These are phyloP conservation scores for Alternaria infectoria DNA, from an alignment of 2,329 filamentous ascomycete species.

Conservation along the genomic window DNA sequence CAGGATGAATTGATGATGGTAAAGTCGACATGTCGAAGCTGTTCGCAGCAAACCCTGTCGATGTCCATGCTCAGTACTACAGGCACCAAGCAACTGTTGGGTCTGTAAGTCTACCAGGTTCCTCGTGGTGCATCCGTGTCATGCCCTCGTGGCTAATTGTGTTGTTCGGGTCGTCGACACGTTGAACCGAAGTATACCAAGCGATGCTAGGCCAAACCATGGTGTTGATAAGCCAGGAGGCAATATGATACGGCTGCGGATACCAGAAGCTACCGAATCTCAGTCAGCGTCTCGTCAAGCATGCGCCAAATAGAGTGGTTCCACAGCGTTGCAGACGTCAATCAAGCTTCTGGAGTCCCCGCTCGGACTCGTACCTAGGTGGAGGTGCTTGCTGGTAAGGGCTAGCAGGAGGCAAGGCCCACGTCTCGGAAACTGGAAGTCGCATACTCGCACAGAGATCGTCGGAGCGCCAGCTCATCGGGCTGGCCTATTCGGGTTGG, in stretches of 20 bases:
- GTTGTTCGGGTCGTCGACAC: constrained; percentile 1
- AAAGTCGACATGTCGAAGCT: constrained; percentile 19
- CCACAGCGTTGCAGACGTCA: constrained; percentile 23
- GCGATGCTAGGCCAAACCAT: constrained; percentile 8
- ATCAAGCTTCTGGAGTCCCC: constrained; percentile 30
- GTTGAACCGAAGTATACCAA: constrained; percentile 6
- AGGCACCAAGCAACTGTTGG: not conserved
- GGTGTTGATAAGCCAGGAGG: constrained; percentile 21
- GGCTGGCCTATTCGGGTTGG: constrained; percentile 27
- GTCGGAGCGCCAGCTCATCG: constrained; percentile 22
- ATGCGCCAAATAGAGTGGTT: constrained; percentile 11
- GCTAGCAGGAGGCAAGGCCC: constrained; percentile 28
- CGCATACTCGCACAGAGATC: constrained; percentile 27
- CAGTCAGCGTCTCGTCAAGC: constrained; percentile 13
- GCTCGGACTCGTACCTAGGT: constrained; percentile 28
- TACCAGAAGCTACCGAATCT: constrained; percentile 8
- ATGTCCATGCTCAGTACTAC: not conserved
- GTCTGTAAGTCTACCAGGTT: constrained; percentile 4
- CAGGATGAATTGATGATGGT: constrained; percentile 29
- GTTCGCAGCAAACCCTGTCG: constrained; percentile 17
- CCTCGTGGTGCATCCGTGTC: constrained; percentile 8
- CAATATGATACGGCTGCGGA: constrained; percentile 5
- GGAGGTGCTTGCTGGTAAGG: constrained; percentile 29
- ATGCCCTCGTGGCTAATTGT: constrained; percentile 1
- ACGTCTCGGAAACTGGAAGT: constrained; percentile 27